Evolutionary conservation across 2,329 filamentous ascomycete genomes (phyloP), one percentile per base, ranked within the genome.

Genomic region (Ceratocystis albifundus): DNA sequence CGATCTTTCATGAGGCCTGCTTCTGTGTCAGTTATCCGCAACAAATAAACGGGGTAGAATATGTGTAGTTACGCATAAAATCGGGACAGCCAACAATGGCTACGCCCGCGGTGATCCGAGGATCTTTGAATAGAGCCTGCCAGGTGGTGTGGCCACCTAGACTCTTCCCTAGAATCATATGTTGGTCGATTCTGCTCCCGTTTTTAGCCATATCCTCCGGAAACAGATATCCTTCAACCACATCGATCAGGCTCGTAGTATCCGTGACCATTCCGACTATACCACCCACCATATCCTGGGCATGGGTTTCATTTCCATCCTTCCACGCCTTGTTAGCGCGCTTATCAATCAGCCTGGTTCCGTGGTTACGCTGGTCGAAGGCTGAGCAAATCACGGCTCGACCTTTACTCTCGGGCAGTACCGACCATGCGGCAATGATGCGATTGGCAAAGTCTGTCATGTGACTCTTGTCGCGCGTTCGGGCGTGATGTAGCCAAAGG

Each of bases 291-390:
- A 99, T 96, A 75, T 99, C 94, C 73, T 90, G 85, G 0, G 91
- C 93, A 77, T 97, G 94, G 5, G 80, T 83, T 45, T 81, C 78
- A 73, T 96, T 96, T 36, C 90, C 91, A 46, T 83, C 76, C 55
- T 61, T 63, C 93, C 92, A 97, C 3, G 87, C 81, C 70, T 87
- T 80, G 74, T 96, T 97, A 30, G 88, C 85, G 20, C 80, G 70
- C 6, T 82, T 77, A 71, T 87, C 81, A 1, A 93, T 83, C 68
- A 85, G 75, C 65, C 94, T 80, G 2, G 83, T 81, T 30, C 94
- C 94, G 76, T 97, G 94, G 75, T 97, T 97, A 59, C 93, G 84
- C 78, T 96, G 91, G 76, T 97, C 94, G 75, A 96, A 96, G 1
- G 88, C 84, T 12, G 92, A 83, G 1, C 89, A 91, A 62, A 97